Evolutionary conservation across 2,329 filamentous ascomycete species (phyloP), one percentile per base, ranked within the genome.

Genomic region (Trichoderma sp.): DNA sequence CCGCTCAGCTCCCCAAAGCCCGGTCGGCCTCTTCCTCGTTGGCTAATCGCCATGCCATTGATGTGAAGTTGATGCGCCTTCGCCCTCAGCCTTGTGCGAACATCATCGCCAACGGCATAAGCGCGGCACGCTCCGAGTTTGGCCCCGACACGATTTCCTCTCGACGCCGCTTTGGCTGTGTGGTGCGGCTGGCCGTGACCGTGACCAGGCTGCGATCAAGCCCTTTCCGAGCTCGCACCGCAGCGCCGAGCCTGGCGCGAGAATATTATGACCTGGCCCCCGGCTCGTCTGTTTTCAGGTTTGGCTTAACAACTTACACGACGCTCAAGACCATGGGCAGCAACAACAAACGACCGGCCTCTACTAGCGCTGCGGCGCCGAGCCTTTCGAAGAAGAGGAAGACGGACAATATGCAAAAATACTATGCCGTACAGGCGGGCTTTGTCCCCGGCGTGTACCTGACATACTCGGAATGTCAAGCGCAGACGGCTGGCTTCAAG

Each of bases 361-460:
- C 74, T 50, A 69, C 66, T 55, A 72, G 71, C 43, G 70, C 74
- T 17, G 34, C 74, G 12, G 72, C 68, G 62, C 23, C 67, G 69
- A 66, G 72, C 73, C 61, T 74, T 17, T 75, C 78, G 20, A 86
- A 84, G 77, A 88, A 87, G 78, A 82, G 85, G 70, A 88, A 86
- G 80, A 78, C 79, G 59, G 85, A 86, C 62, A 81, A 80, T 23
- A 71, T 78, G 36, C 83, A 83, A 72, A 92, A 91, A 76, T 92
- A 84, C 78, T 92, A 92, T 77, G 90, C 87, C 26, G 90, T 92
- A 34, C 84, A 85, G 57, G 84, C 81, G 50, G 90, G 90, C 17
- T 82, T 84, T 73, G 80, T 78, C 13, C 88, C 88, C 0, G 89
- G 90, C 8, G 86, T 92, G n/a, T 92, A 91, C 78, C 79, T 84